Evolutionary conservation across 345 rosid genomes (phyloP).

Genomic region (Melaleuca quinquenervia): DNA sequence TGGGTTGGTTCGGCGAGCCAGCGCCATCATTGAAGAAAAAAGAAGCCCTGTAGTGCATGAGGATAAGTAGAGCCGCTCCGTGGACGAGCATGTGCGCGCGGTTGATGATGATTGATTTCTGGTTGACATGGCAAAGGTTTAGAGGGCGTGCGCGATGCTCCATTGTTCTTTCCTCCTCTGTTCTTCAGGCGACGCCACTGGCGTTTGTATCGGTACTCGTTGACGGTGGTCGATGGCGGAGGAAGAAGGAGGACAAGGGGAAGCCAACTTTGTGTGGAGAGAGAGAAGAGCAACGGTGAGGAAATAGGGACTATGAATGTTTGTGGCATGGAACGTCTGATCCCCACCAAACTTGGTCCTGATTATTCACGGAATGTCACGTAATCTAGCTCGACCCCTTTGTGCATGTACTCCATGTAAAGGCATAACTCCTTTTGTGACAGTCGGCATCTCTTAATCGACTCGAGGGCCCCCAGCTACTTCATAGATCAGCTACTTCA

Average conservation of each 20-base stretch:
- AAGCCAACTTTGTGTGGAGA: not conserved
- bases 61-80: constrained; percentile 10
- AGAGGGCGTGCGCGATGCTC: constrained; percentile 4
- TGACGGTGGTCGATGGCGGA: not conserved
- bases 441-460: not conserved
- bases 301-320: not conserved
- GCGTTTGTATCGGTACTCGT: not conserved
- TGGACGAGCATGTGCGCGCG: constrained; percentile 14
- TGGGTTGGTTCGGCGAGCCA: not conserved
- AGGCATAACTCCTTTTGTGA: not conserved
- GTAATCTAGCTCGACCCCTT: not conserved
- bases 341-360: not conserved
- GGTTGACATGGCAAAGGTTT: constrained; percentile 9
- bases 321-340: not conserved
- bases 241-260: not conserved
- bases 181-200: not conserved
- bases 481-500: not conserved
- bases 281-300: not conserved
- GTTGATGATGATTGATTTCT: constrained; percentile 5
- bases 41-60: constrained; percentile 18
- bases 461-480: not conserved
- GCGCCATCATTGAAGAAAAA: constrained; percentile 1
- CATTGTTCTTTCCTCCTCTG: not conserved
- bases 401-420: not conserved
- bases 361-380: not conserved